Percentiles rank a stretch among this genome's conserved stretches.
phyloP scores from a whole-genome alignment of 495 filamentous ascomycete species.

The Bombardia bombarda region DNA sequence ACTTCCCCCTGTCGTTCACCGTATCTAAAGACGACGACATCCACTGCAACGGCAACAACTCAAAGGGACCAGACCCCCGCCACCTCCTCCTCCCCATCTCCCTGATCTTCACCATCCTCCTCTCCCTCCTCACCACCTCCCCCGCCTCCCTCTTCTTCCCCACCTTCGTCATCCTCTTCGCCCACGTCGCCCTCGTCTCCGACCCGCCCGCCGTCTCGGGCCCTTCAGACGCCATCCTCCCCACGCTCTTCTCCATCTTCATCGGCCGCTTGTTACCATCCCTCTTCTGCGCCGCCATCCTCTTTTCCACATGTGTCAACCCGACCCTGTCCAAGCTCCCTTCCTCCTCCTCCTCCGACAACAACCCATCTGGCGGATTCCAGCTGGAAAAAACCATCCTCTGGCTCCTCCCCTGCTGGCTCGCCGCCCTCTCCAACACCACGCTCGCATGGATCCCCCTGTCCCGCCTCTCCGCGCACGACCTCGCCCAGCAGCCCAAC shows the following conservation, averaged over 20 bases:
- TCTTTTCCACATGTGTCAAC: conserved; percentile 54
- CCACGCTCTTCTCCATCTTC: conserved; percentile 54
- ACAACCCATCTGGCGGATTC: too few relatives aligned
- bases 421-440: conserved; percentile 75
- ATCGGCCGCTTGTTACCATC: conserved; percentile 70
- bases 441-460: conserved; percentile 80
- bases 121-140: conserved; percentile 65
- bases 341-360: conserved; percentile 55
- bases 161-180: conserved; percentile 62
- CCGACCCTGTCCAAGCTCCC: conserved; percentile 46
- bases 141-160: conserved; percentile 63
- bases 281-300: conserved; percentile 64
- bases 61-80: conserved; percentile 47
- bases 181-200: conserved; percentile 69
- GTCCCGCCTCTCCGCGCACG: conserved; percentile 63
- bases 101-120: conserved; percentile 50
- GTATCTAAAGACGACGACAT: conserved; percentile 40
- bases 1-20: conserved; percentile 68
- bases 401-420: conserved; percentile 67
- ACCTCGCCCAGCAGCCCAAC: conserved; percentile 69
- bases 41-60: conserved; percentile 36
- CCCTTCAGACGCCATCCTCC: conserved; percentile 33
- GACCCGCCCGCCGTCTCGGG: conserved; percentile 50
- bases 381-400: conserved; percentile 74
- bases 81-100: conserved; percentile 70